Conservation (phyloP, 1,284 basidiomycete species). For the Boletus mariae region DNA sequence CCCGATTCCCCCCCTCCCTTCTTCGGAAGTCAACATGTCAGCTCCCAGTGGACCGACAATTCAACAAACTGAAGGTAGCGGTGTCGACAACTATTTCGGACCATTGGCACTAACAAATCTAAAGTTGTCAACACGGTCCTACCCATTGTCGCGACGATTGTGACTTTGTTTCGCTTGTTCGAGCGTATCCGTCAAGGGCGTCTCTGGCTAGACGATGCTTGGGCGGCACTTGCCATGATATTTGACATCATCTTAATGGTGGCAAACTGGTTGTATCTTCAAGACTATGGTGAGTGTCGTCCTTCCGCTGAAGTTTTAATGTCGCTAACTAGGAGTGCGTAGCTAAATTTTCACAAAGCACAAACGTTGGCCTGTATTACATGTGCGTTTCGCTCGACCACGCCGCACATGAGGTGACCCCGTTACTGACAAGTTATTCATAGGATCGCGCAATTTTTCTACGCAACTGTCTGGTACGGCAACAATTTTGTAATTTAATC, state of each 20-base stretch:
- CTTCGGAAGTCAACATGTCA: background rate
- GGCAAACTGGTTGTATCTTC: constrained; percentile 3
- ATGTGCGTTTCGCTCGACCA: background rate
- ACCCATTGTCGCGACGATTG: constrained; percentile 1
- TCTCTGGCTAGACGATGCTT: constrained; percentile 6
- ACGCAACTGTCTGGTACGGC: constrained; percentile 2
- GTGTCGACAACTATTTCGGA: too few relatives aligned
- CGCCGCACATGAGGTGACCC: background rate
- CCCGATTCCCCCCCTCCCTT: background rate
- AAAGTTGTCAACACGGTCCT: constrained; percentile 1
- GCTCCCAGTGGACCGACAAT: constrained; percentile 3
- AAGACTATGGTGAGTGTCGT: constrained; percentile 1
- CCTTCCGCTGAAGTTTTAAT: background rate
- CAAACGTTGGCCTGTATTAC: constrained; percentile 3
- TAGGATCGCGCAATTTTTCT: constrained; percentile 5
- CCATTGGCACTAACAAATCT: background rate
- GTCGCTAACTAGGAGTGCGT: background rate
- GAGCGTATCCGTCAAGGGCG: constrained; percentile 4
- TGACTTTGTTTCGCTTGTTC: constrained; percentile 5
- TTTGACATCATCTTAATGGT: background rate
- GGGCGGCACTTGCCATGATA: constrained; percentile 1
- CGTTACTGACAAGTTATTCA: background rate
- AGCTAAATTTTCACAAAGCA: background rate
- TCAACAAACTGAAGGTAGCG: constrained; percentile 4
- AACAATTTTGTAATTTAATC: background rate